phyloP scores from a whole-genome alignment of 2,329 filamentous ascomycete species.

The Botryotinia globosa region DNA sequence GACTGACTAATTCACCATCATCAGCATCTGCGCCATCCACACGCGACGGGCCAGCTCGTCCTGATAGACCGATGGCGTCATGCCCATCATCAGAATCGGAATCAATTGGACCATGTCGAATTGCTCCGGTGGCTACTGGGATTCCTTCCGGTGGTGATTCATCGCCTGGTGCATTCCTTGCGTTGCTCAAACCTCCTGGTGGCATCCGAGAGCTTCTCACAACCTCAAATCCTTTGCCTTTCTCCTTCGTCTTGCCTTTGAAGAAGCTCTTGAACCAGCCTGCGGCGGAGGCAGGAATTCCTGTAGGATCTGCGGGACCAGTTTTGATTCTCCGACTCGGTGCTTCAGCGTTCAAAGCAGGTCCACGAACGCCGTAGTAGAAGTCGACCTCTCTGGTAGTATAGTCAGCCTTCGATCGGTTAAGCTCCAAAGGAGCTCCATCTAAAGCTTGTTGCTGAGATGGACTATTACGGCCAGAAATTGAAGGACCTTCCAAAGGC shows the following conservation, averaged over 20 bases:
- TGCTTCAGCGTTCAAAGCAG: conserved; percentile 77
- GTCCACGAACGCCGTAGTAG: conserved; percentile 90
- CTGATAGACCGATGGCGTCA: neutral
- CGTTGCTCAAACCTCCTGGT: conserved; percentile 58
- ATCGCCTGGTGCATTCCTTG: conserved; percentile 54
- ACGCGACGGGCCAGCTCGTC: conserved; percentile 44
- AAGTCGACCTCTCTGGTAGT: conserved; percentile 94
- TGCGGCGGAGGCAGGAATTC: conserved; percentile 82
- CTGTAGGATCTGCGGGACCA: conserved; percentile 90
- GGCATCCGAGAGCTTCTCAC: conserved; percentile 87
- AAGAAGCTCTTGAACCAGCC: conserved; percentile 84
- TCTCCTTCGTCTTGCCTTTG: conserved; percentile 85
- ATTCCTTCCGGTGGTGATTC: conserved; percentile 67
- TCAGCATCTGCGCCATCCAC: conserved; percentile 30
- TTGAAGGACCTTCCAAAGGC: conserved; percentile 41
- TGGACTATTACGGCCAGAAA: conserved; percentile 48
- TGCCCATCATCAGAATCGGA: conserved; percentile 52
- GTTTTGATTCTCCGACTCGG: conserved; percentile 85
- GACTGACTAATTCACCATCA: conserved; percentile 33
- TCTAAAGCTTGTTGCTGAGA: conserved; percentile 42
- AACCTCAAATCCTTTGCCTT: conserved; percentile 94
- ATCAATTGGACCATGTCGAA: conserved; percentile 57
- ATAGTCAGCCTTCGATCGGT: conserved; percentile 66
- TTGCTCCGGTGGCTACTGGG: conserved; percentile 50
- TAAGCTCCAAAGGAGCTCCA: conserved; percentile 29